Evolutionary conservation across 768 basidiomycete genomes (phyloP), one percentile per base, ranked within the genome.

Genomic region (Mrakia frigida): DNA sequence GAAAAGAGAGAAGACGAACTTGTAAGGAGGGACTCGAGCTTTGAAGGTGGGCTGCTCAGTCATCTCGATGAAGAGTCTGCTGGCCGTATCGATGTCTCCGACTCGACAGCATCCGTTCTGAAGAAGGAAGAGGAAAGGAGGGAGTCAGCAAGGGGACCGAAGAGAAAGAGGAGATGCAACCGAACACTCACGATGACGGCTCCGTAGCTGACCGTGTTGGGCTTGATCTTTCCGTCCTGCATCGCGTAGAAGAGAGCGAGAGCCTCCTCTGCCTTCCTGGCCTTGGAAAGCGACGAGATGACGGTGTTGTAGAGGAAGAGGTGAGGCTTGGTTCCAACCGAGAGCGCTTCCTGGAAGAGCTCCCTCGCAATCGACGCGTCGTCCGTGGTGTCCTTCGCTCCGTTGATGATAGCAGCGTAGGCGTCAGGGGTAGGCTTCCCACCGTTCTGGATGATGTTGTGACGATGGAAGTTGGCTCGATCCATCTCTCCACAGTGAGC

Each of bases 281-380:
- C 97, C 83, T 91, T 93, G 43, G 93, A 90, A 14, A 99, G 87
- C 85, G 96, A 95, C 79, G 92, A 94, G 84, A 99, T 98, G 84
- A 95, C 91, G 80, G 93, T 98, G 86, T 99, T 98, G 86, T 91
- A 99, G 53, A 99, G 88, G 84, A 91, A 99, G 67, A 90, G 86
- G 81, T 92, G 94, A 23, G 93, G 91, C 43, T 81, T 79, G 53
- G 96, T 91, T 13, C 89, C 89, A 37, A 88, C 87, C 61, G 84
- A 83, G 77, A 89, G 87, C 31, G 91, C 87, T 83, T 99, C 95
- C 39, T 89, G 85, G 85, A 90, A 98, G 41, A 98, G 87, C 41
- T 89, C 87, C 83, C 94, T 85, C 0, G 94, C 95, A 79, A 94
- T 92, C 4, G 89, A 87, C 0, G 94, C 91, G 80, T 98, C 96